Conservation (phyloP, 768 basidiomycete genomes). For the Dacryopinax primogenitus region DNA sequence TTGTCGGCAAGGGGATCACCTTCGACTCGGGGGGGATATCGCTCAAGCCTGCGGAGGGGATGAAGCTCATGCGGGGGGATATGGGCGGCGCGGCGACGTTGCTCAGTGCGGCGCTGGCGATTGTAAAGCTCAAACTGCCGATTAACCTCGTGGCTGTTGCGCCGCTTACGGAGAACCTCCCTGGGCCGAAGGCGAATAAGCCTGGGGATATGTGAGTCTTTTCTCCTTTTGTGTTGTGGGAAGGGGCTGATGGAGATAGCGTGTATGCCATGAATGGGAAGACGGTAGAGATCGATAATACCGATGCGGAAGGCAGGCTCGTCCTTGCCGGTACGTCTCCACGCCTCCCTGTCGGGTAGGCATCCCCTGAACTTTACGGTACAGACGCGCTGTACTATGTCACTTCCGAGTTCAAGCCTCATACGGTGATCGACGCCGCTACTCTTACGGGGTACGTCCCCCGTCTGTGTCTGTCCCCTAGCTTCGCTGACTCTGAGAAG, state of each 20-base stretch:
- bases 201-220: slow-evolving; percentile 66
- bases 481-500: slow-evolving; percentile 27
- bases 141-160: slow-evolving; percentile 62
- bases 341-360: neutral
- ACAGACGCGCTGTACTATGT: slow-evolving; percentile 79
- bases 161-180: slow-evolving; percentile 78
- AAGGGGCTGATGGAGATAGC: slow-evolving; percentile 21
- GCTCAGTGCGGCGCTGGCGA: slow-evolving; percentile 55
- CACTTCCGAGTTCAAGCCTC: slow-evolving; percentile 60
- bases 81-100: slow-evolving; percentile 85
- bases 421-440: slow-evolving; percentile 75
- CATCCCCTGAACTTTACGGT: neutral
- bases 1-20: slow-evolving; percentile 79
- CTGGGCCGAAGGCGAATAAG: slow-evolving; percentile 51
- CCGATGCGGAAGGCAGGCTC: slow-evolving; percentile 71
- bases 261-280: slow-evolving; percentile 82
- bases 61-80: slow-evolving; percentile 77
- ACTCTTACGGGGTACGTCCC: slow-evolving; percentile 59
- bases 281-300: slow-evolving; percentile 68
- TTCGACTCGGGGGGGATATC: slow-evolving; percentile 85
- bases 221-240: neutral
- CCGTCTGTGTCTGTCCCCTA: neutral
- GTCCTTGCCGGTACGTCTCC: slow-evolving; percentile 49
- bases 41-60: slow-evolving; percentile 61
- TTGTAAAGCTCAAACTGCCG: slow-evolving; percentile 73